A percentile compares a stretch with the other conserved stretches of the same genome.
Conservation (phyloP, 352 stramenopile species). For the Globisporangium yorkense region DNA sequence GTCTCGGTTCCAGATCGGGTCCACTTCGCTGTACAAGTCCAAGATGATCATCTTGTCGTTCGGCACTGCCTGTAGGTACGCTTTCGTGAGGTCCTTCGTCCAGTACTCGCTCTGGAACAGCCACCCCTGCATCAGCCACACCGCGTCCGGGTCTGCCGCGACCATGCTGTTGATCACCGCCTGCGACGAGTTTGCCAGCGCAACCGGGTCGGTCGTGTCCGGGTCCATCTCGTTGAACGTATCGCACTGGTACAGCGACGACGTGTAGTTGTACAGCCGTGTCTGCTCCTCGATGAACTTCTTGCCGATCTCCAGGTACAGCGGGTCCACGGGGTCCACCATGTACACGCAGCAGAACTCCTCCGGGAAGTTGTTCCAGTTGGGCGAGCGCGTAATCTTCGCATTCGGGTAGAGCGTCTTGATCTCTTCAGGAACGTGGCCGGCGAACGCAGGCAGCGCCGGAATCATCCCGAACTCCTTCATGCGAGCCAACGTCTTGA, state of each 20-base stretch:
- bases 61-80: slow-evolving; percentile 46
- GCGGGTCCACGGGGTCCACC: slow-evolving; percentile 71
- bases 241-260: slow-evolving; percentile 74
- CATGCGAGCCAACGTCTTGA: slow-evolving; percentile 81
- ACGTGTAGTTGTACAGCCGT: slow-evolving; percentile 63
- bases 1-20: slow-evolving; percentile 63
- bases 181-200: slow-evolving; percentile 45
- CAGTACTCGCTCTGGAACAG: slow-evolving; percentile 73
- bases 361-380: slow-evolving; percentile 75
- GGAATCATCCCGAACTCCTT: slow-evolving; percentile 87
- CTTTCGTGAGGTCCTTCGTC: slow-evolving; percentile 50
- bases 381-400: slow-evolving; percentile 75
- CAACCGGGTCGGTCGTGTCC: slow-evolving; percentile 40
- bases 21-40: slow-evolving; percentile 75
- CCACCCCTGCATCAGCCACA: slow-evolving; percentile 85
- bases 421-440: slow-evolving; percentile 85
- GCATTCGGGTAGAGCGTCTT: slow-evolving; percentile 58
- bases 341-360: slow-evolving; percentile 83
- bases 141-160: slow-evolving; percentile 53
- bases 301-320: slow-evolving; percentile 79
- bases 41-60: slow-evolving; percentile 74
- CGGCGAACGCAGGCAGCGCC: slow-evolving; percentile 84
- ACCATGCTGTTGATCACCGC: slow-evolving; percentile 76
- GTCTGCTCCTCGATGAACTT: slow-evolving; percentile 70
- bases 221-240: slow-evolving; percentile 85